Evolutionary conservation across 2,329 filamentous ascomycete genomes (phyloP).

Genomic region (Thielaviopsis musarum): DNA sequence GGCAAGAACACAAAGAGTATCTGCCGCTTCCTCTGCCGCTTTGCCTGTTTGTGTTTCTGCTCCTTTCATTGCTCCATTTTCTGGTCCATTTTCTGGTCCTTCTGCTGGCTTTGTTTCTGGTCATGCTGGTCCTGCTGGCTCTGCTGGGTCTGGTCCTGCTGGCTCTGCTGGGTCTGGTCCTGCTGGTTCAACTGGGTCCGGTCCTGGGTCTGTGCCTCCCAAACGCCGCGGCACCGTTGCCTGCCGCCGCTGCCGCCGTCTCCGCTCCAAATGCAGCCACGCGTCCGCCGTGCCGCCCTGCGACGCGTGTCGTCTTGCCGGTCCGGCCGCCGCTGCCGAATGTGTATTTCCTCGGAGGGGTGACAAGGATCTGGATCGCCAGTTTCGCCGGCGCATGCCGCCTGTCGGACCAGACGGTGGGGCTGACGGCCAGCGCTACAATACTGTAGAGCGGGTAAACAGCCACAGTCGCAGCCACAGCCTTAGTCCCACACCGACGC

Average conservation of each 20-base stretch:
- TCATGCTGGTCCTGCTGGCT: no score
- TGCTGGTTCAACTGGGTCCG: not conserved
- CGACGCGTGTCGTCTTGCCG: constrained; percentile 13
- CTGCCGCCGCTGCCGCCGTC: constrained; percentile 17
- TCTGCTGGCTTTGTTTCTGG: no score
- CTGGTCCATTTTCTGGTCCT: no score
- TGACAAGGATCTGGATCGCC: constrained; percentile 14
- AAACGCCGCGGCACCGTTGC: constrained; percentile 14
- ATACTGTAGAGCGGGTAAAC: no score
- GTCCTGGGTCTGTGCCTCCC: not conserved
- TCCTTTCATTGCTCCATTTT: no score
- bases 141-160: no score
- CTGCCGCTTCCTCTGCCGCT: no score
- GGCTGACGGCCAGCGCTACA: not conserved
- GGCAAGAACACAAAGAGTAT: no score
- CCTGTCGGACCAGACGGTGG: not conserved
- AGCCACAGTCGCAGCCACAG: not conserved
- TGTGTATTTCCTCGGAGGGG: constrained; percentile 15
- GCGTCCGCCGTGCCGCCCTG: constrained; percentile 12
- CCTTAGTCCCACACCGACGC: no score
- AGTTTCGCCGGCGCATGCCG: constrained; percentile 13
- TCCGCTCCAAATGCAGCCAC: constrained; percentile 16
- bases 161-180: no score
- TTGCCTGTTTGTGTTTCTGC: no score
- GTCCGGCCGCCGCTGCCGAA: constrained; percentile 9